Percentiles rank a stretch among this genome's conserved stretches.
Evolutionary conservation across 805 yeast species (phyloP).

Genomic region (Saitoella complicata): DNA sequence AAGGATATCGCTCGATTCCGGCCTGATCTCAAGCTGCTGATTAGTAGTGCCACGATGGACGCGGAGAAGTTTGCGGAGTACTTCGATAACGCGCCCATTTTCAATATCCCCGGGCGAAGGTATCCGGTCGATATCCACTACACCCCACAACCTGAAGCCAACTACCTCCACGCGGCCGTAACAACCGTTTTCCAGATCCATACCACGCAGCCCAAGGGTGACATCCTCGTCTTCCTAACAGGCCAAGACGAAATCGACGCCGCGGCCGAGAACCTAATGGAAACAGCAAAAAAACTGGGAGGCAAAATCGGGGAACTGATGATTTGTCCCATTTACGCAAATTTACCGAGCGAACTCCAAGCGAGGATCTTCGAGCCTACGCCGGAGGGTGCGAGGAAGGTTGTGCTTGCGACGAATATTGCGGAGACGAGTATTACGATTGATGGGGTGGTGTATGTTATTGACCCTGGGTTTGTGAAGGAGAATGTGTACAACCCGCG

Average conservation of each 20-base stretch:
- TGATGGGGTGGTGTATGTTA: conserved; percentile 79
- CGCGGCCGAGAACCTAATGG: conserved; percentile 45
- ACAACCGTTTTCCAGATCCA: conserved; percentile 81
- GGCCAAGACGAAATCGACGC: conserved; percentile 95
- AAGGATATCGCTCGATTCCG: conserved; percentile 55
- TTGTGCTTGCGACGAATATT: conserved; percentile 85
- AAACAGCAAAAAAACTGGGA: conserved; percentile 50
- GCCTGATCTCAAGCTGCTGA: conserved; percentile 58
- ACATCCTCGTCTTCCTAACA: conserved; percentile 48
- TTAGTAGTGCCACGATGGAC: conserved; percentile 89
- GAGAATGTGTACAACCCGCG: conserved; percentile 76
- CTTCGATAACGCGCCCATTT: conserved; percentile 67
- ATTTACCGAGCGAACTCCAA: conserved; percentile 82
- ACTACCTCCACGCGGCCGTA: conserved; percentile 66
- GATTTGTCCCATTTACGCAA: conserved; percentile 77
- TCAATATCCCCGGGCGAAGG: conserved; percentile 72
- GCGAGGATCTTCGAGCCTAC: conserved; percentile 78
- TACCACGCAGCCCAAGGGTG: conserved; percentile 61
- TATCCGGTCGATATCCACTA: conserved; percentile 78
- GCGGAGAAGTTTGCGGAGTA: conserved; percentile 67
- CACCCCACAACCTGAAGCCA: conserved; percentile 69
- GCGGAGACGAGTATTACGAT: conserved; percentile 96
- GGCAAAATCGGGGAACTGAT: conserved; percentile 47
- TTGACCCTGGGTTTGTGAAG: conserved; percentile 91
- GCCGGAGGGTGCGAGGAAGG: conserved; percentile 68